phyloP scores from a whole-genome alignment of 2,329 filamentous ascomycete species.

The Aureobasidium mangrovei region DNA sequence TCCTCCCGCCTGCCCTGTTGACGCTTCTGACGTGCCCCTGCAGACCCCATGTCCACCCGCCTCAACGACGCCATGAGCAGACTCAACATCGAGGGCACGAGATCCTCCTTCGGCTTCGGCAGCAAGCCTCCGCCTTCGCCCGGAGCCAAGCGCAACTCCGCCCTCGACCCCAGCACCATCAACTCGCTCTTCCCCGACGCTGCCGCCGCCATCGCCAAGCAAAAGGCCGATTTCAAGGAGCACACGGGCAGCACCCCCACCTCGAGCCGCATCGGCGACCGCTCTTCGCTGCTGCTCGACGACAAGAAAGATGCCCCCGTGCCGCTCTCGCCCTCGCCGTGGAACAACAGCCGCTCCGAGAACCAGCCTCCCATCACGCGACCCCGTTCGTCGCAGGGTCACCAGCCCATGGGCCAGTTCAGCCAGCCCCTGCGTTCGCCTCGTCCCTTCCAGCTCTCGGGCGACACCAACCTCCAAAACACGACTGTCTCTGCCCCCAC shows the following conservation, averaged over 20 bases:
- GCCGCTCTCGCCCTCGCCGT: slow-evolving; percentile 68
- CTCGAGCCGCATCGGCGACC: slow-evolving; percentile 78
- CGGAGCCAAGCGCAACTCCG: slow-evolving; percentile 81
- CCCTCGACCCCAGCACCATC: slow-evolving; percentile 86
- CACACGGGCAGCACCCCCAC: slow-evolving; percentile 82
- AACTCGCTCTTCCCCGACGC: slow-evolving; percentile 99
- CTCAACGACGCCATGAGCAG: slow-evolving; percentile 96
- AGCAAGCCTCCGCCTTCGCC: slow-evolving; percentile 66
- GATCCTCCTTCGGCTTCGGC: slow-evolving; percentile 65
- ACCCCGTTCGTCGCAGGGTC: slow-evolving; percentile 67
- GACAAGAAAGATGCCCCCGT: slow-evolving; percentile 55
- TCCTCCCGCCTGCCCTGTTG: not conserved
- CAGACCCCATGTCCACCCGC: slow-evolving; percentile 94
- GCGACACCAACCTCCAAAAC: slow-evolving; percentile 66
- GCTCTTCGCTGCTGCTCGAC: slow-evolving; percentile 65
- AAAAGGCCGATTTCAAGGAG: slow-evolving; percentile 95
- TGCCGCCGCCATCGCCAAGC: slow-evolving; percentile 93
- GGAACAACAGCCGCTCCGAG: slow-evolving; percentile 52
- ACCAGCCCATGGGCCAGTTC: slow-evolving; percentile 79
- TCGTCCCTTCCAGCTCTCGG: slow-evolving; percentile 56
- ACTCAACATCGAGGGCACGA: slow-evolving; percentile 74
- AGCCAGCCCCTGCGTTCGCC: slow-evolving; percentile 81
- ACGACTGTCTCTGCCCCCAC: slow-evolving; percentile 72
- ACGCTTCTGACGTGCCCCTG: slow-evolving; percentile 13
- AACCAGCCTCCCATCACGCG: slow-evolving; percentile 48